Evolutionary conservation across 176 grass and related monocot genomes (phyloP).

Genomic region (Triticum urartu): DNA sequence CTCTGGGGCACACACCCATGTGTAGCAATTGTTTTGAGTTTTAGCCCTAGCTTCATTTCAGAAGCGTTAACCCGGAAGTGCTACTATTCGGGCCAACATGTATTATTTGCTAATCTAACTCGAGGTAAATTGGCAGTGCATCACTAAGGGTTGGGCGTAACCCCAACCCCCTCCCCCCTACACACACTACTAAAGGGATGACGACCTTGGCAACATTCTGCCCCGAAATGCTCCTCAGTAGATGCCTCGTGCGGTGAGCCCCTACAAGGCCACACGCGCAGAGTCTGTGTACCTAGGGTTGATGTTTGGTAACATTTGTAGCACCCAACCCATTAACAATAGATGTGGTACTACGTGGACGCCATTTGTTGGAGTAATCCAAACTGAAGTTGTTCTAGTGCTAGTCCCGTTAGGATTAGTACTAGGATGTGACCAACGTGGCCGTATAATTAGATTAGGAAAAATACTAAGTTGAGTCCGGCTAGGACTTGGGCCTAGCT

Average conservation of each 20-base stretch:
- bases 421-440: too few relatives aligned
- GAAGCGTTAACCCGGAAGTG: neutral
- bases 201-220: neutral
- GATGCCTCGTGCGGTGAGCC: neutral
- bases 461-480: too few relatives aligned
- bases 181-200: neutral
- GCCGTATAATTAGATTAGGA: too few relatives aligned
- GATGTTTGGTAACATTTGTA: neutral
- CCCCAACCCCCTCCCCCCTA: neutral
- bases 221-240: neutral
- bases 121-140: neutral
- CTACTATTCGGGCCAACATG: neutral
- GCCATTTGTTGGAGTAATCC: neutral
- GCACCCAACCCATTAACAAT: neutral
- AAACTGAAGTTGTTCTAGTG: too few relatives aligned
- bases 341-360: neutral
- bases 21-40: neutral
- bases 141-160: neutral
- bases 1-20: neutral
- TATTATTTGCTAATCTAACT: neutral
- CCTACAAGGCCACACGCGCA: neutral
- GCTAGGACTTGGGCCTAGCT: too few relatives aligned
- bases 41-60: neutral
- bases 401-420: too few relatives aligned
- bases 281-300: neutral